Conservation (phyloP, 2,329 filamentous ascomycete species). For the Colletotrichum eremochloae region DNA sequence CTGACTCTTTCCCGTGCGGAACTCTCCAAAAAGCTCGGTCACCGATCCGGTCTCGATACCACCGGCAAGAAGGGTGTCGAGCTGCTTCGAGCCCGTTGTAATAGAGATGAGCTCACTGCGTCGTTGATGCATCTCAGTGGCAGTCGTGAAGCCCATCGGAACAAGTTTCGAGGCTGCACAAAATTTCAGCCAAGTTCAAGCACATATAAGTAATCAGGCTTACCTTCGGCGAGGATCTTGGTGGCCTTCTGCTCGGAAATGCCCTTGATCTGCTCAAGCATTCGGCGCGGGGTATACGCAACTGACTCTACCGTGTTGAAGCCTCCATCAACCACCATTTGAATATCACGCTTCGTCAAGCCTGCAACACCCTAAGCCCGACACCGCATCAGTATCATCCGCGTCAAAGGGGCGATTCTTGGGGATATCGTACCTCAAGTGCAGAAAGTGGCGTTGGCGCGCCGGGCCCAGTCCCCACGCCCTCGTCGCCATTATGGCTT, state of each 20-base stretch:
- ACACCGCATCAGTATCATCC: slow-evolving; percentile 4
- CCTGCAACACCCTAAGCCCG: slow-evolving; percentile 80
- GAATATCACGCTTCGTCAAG: slow-evolving; percentile 94
- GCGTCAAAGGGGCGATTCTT: not conserved
- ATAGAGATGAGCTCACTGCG: slow-evolving; percentile 98
- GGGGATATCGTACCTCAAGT: slow-evolving; percentile 77
- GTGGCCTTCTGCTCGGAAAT: slow-evolving; percentile 97
- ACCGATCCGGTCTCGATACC: slow-evolving; percentile 98
- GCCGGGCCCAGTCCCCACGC: slow-evolving; percentile 82
- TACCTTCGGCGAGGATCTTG: slow-evolving; percentile 91
- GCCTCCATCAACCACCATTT: slow-evolving; percentile 90
- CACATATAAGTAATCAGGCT: slow-evolving; percentile 44
- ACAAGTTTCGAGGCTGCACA: slow-evolving; percentile 88
- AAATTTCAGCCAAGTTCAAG: not conserved
- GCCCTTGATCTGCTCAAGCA: slow-evolving; percentile 95
- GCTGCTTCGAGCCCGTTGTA: slow-evolving; percentile 96
- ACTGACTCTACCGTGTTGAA: slow-evolving; percentile 97
- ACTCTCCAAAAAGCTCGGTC: slow-evolving; percentile 98
- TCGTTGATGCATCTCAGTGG: slow-evolving; percentile 98
- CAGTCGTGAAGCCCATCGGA: slow-evolving; percentile 98
- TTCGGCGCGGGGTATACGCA: slow-evolving; percentile 87
- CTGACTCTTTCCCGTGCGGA: slow-evolving; percentile 97
- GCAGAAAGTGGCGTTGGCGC: slow-evolving; percentile 91
- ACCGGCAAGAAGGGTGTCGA: slow-evolving; percentile 94
- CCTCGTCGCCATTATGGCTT: slow-evolving; percentile 75